A percentile compares a stretch with the other conserved stretches of the same genome.
Evolutionary conservation across 2,329 filamentous ascomycete species (phyloP).

Genomic region (Cladobotryum protrusum): DNA sequence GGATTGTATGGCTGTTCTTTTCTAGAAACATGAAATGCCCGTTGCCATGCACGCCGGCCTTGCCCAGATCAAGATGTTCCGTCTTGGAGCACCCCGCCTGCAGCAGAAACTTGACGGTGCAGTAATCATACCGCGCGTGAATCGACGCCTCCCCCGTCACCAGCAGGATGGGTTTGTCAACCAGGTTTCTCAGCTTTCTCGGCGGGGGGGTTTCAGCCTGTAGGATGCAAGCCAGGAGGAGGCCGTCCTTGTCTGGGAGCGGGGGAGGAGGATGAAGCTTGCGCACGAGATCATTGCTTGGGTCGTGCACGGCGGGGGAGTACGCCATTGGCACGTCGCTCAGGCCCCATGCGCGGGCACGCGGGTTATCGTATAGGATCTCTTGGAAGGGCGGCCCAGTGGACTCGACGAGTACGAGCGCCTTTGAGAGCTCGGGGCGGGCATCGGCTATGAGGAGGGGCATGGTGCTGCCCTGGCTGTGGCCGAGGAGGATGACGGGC

Average conservation of each 20-base stretch:
- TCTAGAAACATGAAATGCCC: slow-evolving; percentile 45
- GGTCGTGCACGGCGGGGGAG: neutral
- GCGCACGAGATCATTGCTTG: neutral
- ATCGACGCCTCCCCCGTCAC: slow-evolving; percentile 37
- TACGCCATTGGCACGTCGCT: slow-evolving; percentile 11
- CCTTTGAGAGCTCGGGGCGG: slow-evolving; percentile 34
- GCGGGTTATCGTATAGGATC: slow-evolving; percentile 28
- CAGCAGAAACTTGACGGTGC: slow-evolving; percentile 32
- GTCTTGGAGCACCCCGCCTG: slow-evolving; percentile 35
- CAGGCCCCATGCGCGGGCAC: slow-evolving; percentile 38
- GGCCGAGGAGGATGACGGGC: slow-evolving; percentile 35
- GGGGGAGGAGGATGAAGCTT: neutral
- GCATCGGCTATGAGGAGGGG: slow-evolving; percentile 37
- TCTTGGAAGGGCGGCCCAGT: slow-evolving; percentile 42
- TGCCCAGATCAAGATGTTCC: slow-evolving; percentile 30
- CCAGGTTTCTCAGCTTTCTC: slow-evolving; percentile 8
- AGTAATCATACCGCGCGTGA: slow-evolving; percentile 40
- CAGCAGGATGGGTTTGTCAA: slow-evolving; percentile 15
- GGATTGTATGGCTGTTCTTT: slow-evolving; percentile 38
- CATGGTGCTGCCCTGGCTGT: slow-evolving; percentile 40
- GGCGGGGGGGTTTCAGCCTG: neutral
- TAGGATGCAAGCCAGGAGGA: neutral
- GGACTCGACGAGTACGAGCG: slow-evolving; percentile 40
- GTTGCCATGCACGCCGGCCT: slow-evolving; percentile 37
- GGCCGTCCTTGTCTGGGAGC: too few relatives aligned